A percentile compares a stretch with the other conserved stretches of the same genome.
These are phyloP conservation scores for Calonectria leucothoes DNA, from an alignment of 2,329 filamentous ascomycete genomes.

Conservation along the genomic window DNA sequence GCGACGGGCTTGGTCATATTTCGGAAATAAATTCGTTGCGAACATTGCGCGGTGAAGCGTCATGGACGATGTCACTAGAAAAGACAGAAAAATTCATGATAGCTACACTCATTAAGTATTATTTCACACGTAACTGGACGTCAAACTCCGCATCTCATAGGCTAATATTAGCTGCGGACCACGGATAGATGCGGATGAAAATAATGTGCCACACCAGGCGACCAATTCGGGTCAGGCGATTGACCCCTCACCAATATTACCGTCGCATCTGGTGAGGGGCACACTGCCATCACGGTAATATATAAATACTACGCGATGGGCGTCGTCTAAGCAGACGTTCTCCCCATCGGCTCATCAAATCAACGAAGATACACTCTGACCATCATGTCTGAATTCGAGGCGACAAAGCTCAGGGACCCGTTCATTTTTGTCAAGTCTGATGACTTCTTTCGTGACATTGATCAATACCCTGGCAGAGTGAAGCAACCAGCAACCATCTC, in stretches of 20 bases:
- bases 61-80: background rate
- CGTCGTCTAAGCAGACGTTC: background rate
- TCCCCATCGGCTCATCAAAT: background rate
- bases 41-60: background rate
- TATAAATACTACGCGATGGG: background rate
- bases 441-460: conserved; percentile 39
- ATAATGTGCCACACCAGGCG: background rate
- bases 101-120: background rate
- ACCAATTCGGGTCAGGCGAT: conserved; percentile 2
- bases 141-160: background rate
- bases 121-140: background rate
- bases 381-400: conserved; percentile 17
- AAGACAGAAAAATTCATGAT: background rate
- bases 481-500: conserved; percentile 32
- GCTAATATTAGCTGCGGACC: too few species aligned
- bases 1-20: background rate
- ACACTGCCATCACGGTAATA: too few species aligned
- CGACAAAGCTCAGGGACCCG: conserved; percentile 34
- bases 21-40: background rate
- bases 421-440: conserved; percentile 43
- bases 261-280: background rate
- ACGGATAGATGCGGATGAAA: background rate
- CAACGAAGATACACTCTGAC: background rate
- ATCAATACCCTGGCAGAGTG: conserved; percentile 23
- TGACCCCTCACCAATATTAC: background rate